Percentiles rank a stretch among this genome's conserved stretches.
Evolutionary conservation across 1,284 basidiomycete species (phyloP).

Genomic region (Sporisorium exsertum): DNA sequence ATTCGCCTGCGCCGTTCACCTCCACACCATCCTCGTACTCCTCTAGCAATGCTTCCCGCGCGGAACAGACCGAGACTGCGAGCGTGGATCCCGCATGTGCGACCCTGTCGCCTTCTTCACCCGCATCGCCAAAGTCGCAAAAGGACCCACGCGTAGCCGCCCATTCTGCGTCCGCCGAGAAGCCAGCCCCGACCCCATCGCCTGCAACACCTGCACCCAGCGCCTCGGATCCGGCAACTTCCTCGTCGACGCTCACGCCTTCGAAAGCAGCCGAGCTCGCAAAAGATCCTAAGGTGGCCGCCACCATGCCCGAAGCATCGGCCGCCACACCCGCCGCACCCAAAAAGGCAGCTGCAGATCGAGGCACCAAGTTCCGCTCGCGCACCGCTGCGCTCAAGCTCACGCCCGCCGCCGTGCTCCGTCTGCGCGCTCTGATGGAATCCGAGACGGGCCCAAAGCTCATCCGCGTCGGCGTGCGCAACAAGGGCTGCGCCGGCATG

Average conservation of each 20-base stretch:
- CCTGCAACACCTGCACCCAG: constrained; percentile 38
- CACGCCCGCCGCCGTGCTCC: constrained; percentile 78
- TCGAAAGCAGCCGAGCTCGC: constrained; percentile 40
- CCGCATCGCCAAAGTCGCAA: constrained; percentile 51
- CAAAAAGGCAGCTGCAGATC: constrained; percentile 37
- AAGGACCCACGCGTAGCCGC: constrained; percentile 37
- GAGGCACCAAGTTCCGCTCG: constrained; percentile 54
- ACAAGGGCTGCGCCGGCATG: constrained; percentile 99
- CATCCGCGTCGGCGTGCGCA: constrained; percentile 92
- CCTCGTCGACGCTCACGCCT: constrained; percentile 24
- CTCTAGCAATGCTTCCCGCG: background rate
- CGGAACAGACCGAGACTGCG: constrained; percentile 16
- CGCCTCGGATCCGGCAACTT: constrained; percentile 31
- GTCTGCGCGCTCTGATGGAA: constrained; percentile 74
- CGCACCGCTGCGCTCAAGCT: constrained; percentile 55
- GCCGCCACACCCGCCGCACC: constrained; percentile 17
- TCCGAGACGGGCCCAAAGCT: constrained; percentile 85
- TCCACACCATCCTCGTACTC: constrained; percentile 4
- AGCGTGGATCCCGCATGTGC: constrained; percentile 51
- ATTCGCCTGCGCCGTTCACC: constrained; percentile 9
- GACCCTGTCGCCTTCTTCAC: constrained; percentile 53
- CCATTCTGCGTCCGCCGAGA: constrained; percentile 14
- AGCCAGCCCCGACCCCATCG: constrained; percentile 24
- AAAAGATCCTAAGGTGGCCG: constrained; percentile 40
- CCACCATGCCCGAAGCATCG: constrained; percentile 46